These are phyloP conservation scores for Diplodia seriata DNA, from an alignment of 2,329 filamentous ascomycete genomes.

Conservation along the genomic window DNA sequence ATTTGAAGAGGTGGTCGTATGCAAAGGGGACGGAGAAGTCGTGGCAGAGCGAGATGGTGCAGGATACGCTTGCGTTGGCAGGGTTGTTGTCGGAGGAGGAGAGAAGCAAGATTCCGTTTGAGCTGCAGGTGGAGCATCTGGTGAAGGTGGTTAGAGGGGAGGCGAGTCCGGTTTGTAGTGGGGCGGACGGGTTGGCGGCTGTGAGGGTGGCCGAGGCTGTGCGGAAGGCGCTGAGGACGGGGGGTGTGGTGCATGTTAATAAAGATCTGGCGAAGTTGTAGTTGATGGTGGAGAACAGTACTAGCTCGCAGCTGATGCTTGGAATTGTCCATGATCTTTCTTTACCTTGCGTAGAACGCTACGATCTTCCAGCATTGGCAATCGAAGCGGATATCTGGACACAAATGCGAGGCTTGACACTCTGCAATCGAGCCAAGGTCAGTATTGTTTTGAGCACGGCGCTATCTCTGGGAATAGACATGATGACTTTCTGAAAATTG, in stretches of 20 bases:
- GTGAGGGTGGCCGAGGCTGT: constrained; percentile 62
- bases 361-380: too few species aligned
- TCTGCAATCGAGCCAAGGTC: too few species aligned
- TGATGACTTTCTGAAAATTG: too few species aligned
- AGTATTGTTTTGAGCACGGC: too few species aligned
- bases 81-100: constrained; percentile 41
- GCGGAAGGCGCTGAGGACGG: constrained; percentile 52
- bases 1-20: constrained; percentile 61
- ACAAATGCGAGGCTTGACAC: too few species aligned
- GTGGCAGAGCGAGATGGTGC: constrained; percentile 40
- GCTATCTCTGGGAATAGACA: too few species aligned
- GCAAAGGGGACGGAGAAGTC: constrained; percentile 48
- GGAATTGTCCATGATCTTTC: too few species aligned
- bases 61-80: constrained; percentile 45
- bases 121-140: constrained; percentile 61
- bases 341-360: too few species aligned
- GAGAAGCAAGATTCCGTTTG: constrained; percentile 54
- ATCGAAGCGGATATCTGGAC: too few species aligned
- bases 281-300: not conserved
- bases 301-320: not conserved
- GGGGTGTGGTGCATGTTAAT: constrained; percentile 30
- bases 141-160: constrained; percentile 55
- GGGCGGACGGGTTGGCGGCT: constrained; percentile 58
- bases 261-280: not conserved
- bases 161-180: constrained; percentile 56